Evolutionary conservation across 257 asterid genomes (phyloP).

Genomic region (Knoxia roxburghii): DNA sequence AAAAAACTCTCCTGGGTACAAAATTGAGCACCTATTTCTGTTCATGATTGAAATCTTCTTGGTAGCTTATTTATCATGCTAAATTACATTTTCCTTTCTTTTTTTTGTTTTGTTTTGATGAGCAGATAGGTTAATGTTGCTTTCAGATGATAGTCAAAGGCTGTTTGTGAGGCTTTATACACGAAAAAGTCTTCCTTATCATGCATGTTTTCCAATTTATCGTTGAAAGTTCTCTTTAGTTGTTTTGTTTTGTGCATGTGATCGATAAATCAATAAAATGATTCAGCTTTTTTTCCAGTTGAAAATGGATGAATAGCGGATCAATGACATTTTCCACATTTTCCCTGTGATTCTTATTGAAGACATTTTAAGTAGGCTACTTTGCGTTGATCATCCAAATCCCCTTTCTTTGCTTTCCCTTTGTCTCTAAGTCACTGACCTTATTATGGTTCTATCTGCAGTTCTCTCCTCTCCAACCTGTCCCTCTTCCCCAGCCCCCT

Average conservation of each 20-base stretch:
- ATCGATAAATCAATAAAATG: background rate
- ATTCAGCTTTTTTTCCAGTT: background rate
- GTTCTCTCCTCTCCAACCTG: background rate
- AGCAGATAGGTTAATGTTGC: slow-evolving; percentile 63
- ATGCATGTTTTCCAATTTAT: background rate
- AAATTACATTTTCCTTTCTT: no score
- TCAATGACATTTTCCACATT: background rate
- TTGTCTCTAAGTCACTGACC: background rate
- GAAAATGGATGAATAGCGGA: background rate
- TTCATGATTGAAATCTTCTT: background rate
- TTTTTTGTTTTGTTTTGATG: no score
- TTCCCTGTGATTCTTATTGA: background rate
- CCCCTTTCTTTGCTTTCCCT: background rate
- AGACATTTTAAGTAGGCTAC: background rate
- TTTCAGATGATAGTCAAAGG: slow-evolving; percentile 80
- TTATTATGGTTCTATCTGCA: background rate
- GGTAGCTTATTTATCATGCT: background rate
- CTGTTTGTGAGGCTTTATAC: slow-evolving; percentile 78
- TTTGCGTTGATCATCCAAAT: background rate
- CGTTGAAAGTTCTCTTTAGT: background rate
- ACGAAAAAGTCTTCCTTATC: slow-evolving; percentile 59
- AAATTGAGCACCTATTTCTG: slow-evolving; percentile 7
- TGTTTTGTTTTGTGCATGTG: background rate
- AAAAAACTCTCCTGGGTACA: slow-evolving; percentile 73
- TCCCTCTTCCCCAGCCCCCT: background rate